Evolutionary conservation across 139 green algal species (phyloP).

Genomic region (Volvox reticuliferus): DNA sequence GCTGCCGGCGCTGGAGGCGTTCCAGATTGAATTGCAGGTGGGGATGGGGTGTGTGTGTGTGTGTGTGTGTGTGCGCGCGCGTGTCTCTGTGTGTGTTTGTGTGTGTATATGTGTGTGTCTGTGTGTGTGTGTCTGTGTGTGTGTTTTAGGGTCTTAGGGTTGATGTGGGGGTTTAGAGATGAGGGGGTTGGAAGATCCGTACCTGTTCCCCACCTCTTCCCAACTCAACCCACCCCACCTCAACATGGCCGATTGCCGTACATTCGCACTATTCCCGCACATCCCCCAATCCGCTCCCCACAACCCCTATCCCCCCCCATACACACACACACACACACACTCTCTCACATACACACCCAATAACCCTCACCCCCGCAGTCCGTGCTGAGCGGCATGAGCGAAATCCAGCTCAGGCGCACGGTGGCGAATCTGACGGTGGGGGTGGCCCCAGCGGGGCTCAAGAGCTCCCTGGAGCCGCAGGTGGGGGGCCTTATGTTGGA

Average conservation of each 20-base stretch:
- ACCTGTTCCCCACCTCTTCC: too few relatives aligned
- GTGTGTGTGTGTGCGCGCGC: too few relatives aligned
- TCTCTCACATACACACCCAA: too few relatives aligned
- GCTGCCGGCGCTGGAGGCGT: conserved; percentile 55
- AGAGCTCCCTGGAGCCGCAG: conserved; percentile 29
- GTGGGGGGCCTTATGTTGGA: background rate
- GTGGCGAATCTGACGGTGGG: conserved; percentile 58
- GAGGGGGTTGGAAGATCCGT: too few relatives aligned
- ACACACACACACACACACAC: background rate
- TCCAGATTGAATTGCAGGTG: conserved; percentile 57
- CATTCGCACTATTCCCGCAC: too few relatives aligned
- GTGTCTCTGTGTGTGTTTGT: too few relatives aligned
- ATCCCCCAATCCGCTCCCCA: background rate
- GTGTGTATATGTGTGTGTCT: too few relatives aligned
- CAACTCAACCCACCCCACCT: too few relatives aligned
- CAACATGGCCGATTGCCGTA: too few relatives aligned
- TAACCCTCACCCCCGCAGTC: background rate
- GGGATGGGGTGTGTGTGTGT: background rate
- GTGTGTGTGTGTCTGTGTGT: too few relatives aligned
- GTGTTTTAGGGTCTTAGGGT: too few relatives aligned
- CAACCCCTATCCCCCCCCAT: background rate
- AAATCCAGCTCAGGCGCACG: conserved; percentile 19
- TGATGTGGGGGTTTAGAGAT: too few relatives aligned
- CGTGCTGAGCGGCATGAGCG: conserved; percentile 30
- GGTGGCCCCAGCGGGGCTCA: conserved; percentile 51